These are phyloP conservation scores for Omphalotus olearius DNA, from an alignment of 1,284 basidiomycete species.

Conservation along the genomic window DNA sequence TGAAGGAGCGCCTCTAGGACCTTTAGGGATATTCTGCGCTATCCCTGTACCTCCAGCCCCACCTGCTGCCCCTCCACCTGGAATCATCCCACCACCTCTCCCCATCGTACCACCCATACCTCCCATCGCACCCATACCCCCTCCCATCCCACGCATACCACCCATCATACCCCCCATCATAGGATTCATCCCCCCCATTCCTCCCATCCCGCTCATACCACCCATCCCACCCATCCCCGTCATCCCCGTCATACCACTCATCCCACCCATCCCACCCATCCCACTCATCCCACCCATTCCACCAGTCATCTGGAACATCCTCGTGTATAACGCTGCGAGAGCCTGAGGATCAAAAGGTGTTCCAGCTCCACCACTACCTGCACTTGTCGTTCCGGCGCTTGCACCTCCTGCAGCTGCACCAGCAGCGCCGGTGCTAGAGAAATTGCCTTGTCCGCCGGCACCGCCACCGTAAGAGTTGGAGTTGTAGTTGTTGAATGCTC, in stretches of 20 bases:
- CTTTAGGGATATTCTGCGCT: slow-evolving; percentile 2
- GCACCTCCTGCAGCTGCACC: slow-evolving; percentile 20
- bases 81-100: neutral
- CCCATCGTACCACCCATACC: slow-evolving; percentile 10
- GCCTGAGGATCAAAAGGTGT: slow-evolving; percentile 78
- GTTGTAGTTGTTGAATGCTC: slow-evolving; percentile 16
- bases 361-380: slow-evolving; percentile 15
- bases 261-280: slow-evolving; percentile 30
- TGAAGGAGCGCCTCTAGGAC: slow-evolving; percentile 27
- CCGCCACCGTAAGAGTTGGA: slow-evolving; percentile 31
- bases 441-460: slow-evolving; percentile 16
- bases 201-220: slow-evolving; percentile 29
- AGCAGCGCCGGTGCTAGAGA: slow-evolving; percentile 17
- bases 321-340: slow-evolving; percentile 73
- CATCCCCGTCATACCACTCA: slow-evolving; percentile 34
- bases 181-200: slow-evolving; percentile 9
- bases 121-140: slow-evolving; percentile 1
- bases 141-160: slow-evolving; percentile 29
- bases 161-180: slow-evolving; percentile 34
- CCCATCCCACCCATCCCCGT: slow-evolving; percentile 16
- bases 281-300: slow-evolving; percentile 39
- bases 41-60: neutral
- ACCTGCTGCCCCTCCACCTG: neutral
- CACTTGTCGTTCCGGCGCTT: slow-evolving; percentile 12
- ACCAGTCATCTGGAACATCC: slow-evolving; percentile 78